Percentiles rank a stretch among this genome's conserved stretches.
Evolutionary conservation across 495 filamentous ascomycete species (phyloP).

Genomic region (Podospora bellae-mahoneyi): DNA sequence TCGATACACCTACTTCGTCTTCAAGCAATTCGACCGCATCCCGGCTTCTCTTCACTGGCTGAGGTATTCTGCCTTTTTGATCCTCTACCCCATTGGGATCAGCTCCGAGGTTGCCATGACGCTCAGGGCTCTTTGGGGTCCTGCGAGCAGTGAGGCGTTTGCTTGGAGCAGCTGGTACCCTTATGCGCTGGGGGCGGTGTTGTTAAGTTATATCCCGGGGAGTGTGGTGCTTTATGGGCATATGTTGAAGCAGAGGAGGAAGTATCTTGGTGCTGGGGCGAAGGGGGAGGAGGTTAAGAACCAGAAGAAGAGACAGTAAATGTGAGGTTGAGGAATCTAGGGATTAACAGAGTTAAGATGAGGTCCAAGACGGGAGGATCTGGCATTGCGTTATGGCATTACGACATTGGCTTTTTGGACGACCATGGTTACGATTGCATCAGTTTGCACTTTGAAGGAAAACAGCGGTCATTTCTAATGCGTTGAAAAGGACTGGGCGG

Average conservation of each 20-base stretch:
- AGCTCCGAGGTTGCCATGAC: slow-evolving; percentile 79
- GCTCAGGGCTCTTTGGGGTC: slow-evolving; percentile 59
- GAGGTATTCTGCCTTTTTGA: slow-evolving; percentile 87
- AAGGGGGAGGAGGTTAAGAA: slow-evolving; percentile 18
- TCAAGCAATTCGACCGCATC: slow-evolving; percentile 55
- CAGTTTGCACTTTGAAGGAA: background rate
- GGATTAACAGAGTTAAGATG: background rate
- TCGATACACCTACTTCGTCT: slow-evolving; percentile 82
- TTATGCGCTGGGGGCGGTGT: slow-evolving; percentile 56
- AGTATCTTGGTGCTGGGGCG: slow-evolving; percentile 54
- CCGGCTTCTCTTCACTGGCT: slow-evolving; percentile 73
- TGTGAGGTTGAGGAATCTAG: too few relatives aligned
- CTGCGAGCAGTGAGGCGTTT: slow-evolving; percentile 46
- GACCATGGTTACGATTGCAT: background rate
- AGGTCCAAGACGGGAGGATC: background rate
- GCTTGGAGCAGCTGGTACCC: slow-evolving; percentile 40
- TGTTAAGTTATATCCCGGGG: slow-evolving; percentile 78
- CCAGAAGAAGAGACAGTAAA: slow-evolving; percentile 32
- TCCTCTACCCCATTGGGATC: slow-evolving; percentile 91
- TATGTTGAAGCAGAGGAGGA: slow-evolving; percentile 87
- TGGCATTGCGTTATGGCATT: slow-evolving; percentile 5
- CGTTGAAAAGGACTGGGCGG: background rate
- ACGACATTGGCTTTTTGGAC: background rate
- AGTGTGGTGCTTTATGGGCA: slow-evolving; percentile 84
- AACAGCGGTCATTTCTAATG: background rate